These are phyloP conservation scores for Phaeotremella fagi DNA, from an alignment of 768 basidiomycete genomes.

Conservation along the genomic window DNA sequence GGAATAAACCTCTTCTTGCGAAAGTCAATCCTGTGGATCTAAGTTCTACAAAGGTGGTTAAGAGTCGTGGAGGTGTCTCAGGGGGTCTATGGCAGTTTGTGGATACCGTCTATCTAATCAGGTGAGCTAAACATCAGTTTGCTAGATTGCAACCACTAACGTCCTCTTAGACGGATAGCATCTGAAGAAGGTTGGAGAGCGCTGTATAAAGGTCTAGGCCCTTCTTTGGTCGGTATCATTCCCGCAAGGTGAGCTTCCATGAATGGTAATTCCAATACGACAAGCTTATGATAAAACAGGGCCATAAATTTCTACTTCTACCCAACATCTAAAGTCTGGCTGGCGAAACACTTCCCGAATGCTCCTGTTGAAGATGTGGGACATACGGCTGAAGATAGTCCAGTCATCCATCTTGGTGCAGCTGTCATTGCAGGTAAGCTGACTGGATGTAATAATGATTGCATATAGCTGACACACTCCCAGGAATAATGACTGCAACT, in stretches of 20 bases:
- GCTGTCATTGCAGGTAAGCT: constrained; percentile 64
- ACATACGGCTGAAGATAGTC: constrained; percentile 73
- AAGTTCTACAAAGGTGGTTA: too few species aligned
- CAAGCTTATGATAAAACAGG: constrained; percentile 19
- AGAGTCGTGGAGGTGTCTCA: constrained; percentile 46
- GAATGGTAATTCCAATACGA: too few species aligned
- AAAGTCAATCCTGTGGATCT: too few species aligned
- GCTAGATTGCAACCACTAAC: neutral
- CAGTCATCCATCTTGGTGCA: constrained; percentile 75
- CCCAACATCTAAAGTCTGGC: constrained; percentile 88
- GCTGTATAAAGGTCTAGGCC: constrained; percentile 88
- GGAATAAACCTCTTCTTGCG: constrained; percentile 8
- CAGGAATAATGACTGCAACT: constrained; percentile 75
- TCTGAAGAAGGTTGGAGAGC: constrained; percentile 80
- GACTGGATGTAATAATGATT: neutral
- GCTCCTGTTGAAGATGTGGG: constrained; percentile 31
- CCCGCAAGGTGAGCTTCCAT: constrained; percentile 68
- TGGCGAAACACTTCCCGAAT: constrained; percentile 65
- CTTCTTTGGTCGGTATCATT: constrained; percentile 88
- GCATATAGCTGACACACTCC: neutral
- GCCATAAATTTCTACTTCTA: constrained; percentile 98
- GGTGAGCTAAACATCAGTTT: constrained; percentile 54
- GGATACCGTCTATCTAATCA: constrained; percentile 83
- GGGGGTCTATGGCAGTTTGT: constrained; percentile 86
- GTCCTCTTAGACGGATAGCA: constrained; percentile 64